Percentiles rank a stretch among this genome's conserved stretches.
These are phyloP conservation scores for Trichocomaceae sp. DNA, from an alignment of 2,329 filamentous ascomycete genomes.

Conservation along the genomic window DNA sequence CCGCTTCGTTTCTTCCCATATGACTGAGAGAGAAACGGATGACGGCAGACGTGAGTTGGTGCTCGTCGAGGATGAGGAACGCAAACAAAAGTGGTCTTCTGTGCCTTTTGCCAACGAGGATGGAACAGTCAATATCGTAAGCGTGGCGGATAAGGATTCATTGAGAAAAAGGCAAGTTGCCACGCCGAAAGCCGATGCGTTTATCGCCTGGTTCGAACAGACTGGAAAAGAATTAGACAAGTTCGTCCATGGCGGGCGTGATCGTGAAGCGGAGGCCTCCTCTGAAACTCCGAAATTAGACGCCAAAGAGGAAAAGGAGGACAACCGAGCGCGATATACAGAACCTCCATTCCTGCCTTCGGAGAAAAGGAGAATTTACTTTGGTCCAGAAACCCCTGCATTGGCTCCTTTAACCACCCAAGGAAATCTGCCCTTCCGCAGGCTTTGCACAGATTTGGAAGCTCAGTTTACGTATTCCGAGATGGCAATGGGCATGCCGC, in stretches of 20 bases:
- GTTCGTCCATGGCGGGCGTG: conserved; percentile 43
- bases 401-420: conserved; percentile 95
- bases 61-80: conserved; percentile 53
- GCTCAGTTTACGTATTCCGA: conserved; percentile 95
- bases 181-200: conserved; percentile 67
- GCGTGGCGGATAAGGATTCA: conserved; percentile 62
- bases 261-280: conserved; percentile 24
- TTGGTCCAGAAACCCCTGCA: conserved; percentile 84
- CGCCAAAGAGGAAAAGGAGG: conserved; percentile 42
- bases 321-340: conserved; percentile 71
- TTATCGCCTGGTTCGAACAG: conserved; percentile 69
- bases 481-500: conserved; percentile 88
- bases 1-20: conserved; percentile 81
- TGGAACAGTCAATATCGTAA: conserved; percentile 70
- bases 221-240: conserved; percentile 48
- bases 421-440: conserved; percentile 89
- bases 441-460: conserved; percentile 81
- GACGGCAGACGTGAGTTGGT: conserved; percentile 80
- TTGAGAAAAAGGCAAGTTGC: conserved; percentile 65
- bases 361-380: conserved; percentile 90
- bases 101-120: conserved; percentile 36
- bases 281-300: conserved; percentile 9
- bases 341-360: conserved; percentile 84
- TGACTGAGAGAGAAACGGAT: conserved; percentile 66
- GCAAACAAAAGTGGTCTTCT: conserved; percentile 33